Evolutionary conservation across 306 rosid genomes (phyloP), one percentile per base, ranked within the genome.

Genomic region (Cucumis melo): DNA sequence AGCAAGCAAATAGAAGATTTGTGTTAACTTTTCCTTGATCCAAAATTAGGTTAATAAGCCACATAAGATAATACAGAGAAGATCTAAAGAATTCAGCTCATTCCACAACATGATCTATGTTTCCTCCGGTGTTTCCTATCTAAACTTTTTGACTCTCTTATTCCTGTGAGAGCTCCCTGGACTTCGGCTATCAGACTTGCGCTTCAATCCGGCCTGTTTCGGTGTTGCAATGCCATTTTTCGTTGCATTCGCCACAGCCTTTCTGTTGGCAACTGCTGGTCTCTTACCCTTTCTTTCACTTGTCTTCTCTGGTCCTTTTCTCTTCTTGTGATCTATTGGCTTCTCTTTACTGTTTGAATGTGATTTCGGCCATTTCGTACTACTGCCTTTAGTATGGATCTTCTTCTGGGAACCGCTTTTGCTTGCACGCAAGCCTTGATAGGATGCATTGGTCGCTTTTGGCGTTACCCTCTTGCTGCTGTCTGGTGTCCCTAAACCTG

Each of bases 181-280:
- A 19, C 92, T 90, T 21, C 87, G 87, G 78, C 86, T 89, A 77
- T 90, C 96, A 73, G 84, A 82, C 95, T 91, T 94, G 53, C 97
- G 95, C 83, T 91, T 94, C 3, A 54, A 60, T 77, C 95, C 93
- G 15, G 83, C 82, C 85, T 79, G 89, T 85, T 84, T 85, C 17
- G 90, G 73, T 0, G 54, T 21, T 39, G 83, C 58, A 57, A 81
- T 81, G 42, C 81, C 84, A 16, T 81, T 89, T 55, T 77, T 79
- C 3, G 38, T 14, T 36, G 74, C 41, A 0, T 72, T 85, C 27
- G 78, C 83, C 67, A 85, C 89, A 0, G 89, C 89, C 85, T 89
- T 91, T 77, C 92, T 83, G 67, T 93, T 92, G 74, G 92, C 94
- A 77, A 91, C 97, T 1, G 98, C 20, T n/a, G 98, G 96, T 81